Evolutionary conservation across 139 green algal species (phyloP).

Genomic region (Zygnema circumcarinatum): DNA sequence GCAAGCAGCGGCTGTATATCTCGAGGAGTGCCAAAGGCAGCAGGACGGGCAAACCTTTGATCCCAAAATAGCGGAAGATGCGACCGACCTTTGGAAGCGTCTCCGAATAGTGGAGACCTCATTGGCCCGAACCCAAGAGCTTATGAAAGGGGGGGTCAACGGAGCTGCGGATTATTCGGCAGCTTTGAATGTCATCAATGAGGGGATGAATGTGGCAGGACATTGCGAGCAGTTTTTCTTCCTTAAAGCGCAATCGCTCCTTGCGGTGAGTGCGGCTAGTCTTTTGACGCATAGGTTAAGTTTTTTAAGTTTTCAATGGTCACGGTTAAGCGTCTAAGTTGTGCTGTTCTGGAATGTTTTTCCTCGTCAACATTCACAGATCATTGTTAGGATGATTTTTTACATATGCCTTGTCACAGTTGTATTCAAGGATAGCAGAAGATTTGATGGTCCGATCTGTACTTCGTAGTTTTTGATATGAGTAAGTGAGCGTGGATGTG

Average conservation of each 20-base stretch:
- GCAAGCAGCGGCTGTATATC: constrained; percentile 1
- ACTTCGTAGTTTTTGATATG: too few species aligned
- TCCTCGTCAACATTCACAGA: too few species aligned
- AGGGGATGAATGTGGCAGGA: neutral
- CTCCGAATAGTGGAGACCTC: constrained; percentile 8
- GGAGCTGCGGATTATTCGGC: neutral
- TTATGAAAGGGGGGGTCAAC: neutral
- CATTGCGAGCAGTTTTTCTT: neutral
- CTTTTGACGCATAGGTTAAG: neutral
- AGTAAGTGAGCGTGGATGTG: too few species aligned
- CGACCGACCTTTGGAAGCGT: neutral
- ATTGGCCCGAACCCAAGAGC: neutral
- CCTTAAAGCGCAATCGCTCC: neutral
- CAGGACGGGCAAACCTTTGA: neutral
- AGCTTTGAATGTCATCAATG: neutral
- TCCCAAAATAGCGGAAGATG: constrained; percentile 34
- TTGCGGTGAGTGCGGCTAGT: neutral
- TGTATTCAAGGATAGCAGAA: too few species aligned
- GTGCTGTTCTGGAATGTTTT: too few species aligned
- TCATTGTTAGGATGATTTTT: too few species aligned
- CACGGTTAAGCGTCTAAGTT: too few species aligned
- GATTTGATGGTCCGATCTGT: too few species aligned
- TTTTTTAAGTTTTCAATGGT: too few species aligned
- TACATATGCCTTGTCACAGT: too few species aligned
- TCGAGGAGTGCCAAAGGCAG: constrained; percentile 21